Evolutionary conservation across 2,329 filamentous ascomycete genomes (phyloP), one percentile per base, ranked within the genome.

Genomic region (Aspergillus sp.): DNA sequence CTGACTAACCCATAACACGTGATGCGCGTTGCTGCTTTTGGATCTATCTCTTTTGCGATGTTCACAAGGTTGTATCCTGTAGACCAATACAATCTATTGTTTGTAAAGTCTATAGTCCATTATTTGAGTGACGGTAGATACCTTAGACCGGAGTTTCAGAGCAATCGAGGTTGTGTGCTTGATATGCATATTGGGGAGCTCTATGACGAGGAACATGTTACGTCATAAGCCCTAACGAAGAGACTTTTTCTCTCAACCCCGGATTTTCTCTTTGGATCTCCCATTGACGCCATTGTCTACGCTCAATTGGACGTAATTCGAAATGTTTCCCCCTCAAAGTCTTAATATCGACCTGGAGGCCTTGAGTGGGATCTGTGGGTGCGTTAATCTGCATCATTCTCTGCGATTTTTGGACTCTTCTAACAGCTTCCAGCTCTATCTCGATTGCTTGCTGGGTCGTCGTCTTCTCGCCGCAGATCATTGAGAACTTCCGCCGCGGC

Each of bases 381-480:
- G 75, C 68, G 85, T 62, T 12, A 19, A 49, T 3, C 9, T 55
- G 11, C 31, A 9, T 40, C 23, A 9, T 51, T 4, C 12, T 14
- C 23, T 27, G 8, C 39, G 31, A 35, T 17, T 6, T 43, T 11
- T 12, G 15, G 17, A 45, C 7, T 39, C 33, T 43, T 52, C 54
- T 62, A 21, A 62, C 51, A 11, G 31, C 9, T 31, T 67, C 47
- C 58, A 91, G 93, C 37, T 96, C 93, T 8, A 93, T 99, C 66
- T 96, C 91, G 46, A 97, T 99, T 71, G 93, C 93, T 51, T 97
- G 93, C 73, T 97, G 95, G 95, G 90, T 98, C 57, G 91, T 98
- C 37, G 95, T 99, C 57, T 99, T 97, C 79, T 95, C 91, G 1
- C 95, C 95, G 2, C 95, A 99, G 68, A 97, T 99, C 67, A 88